Base-by-base conservation (phyloP, 208 protist species). In the Leishmania arabica region DNA sequence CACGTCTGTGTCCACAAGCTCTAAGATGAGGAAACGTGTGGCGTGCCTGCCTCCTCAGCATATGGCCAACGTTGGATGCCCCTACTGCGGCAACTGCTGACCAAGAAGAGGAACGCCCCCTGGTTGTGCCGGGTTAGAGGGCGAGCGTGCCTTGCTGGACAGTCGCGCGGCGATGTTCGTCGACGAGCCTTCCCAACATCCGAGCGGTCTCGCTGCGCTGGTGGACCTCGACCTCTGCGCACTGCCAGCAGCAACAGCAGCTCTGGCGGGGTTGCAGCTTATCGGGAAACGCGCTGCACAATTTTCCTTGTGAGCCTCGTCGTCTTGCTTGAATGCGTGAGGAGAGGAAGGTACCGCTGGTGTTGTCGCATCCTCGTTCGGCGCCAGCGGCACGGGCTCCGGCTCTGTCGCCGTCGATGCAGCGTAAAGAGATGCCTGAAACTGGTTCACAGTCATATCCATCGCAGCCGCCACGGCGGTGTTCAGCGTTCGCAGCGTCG, bases 381-480 rank as follows among this genome's bases (percentile, higher is more conserved):
- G 82, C 27, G 42, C 68, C 58, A 37, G 70, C 76, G 74, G 54
- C 51, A 83, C 68, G 42, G 74, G 75, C 68, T 81, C 75, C 37
- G 49, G 15, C 49, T 42, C 79, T 34, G 71, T 40, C 1, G 15
- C 34, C 17, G 66, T 49, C 24, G 80, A 82, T n/a, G 71, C 56
- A 9, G 49, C 54, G 15, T 40, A 70, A 6, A 75, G 45, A n/a
- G 77, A 82, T 3, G 7, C 53, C 37, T 76, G 72, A 56, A 83
- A 80, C 56, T 81, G 72, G 66, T 82, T 84, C 73, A 82, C 2
- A 31, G 84, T 84, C 73, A 78, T 77, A 78, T 84, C 84, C 84
- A 88, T 68, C 19, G 51, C 54, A 7, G 74, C 40, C 56, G 74
- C 54, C 34, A 62, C 53, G 21, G 74, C 37, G 19, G 74, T 51